Evolutionary conservation across 1,284 basidiomycete genomes (phyloP).

Genomic region (Tetrapyrgos nigripes): DNA sequence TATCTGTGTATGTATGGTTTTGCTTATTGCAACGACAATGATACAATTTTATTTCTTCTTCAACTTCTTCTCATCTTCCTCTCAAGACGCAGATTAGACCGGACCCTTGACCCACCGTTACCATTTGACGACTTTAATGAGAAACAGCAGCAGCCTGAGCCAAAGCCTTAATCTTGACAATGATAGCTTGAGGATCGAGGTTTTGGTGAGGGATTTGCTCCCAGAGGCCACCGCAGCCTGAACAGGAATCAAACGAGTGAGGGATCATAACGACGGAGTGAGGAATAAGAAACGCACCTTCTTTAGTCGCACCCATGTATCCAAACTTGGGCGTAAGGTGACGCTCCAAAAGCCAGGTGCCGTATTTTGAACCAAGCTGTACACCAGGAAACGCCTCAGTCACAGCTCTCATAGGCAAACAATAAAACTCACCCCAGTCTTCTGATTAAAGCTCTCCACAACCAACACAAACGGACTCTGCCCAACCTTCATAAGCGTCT

Average conservation of each 20-base stretch:
- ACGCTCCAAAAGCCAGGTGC: constrained; percentile 85
- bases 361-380: constrained; percentile 80
- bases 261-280: neutral
- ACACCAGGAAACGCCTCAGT: constrained; percentile 1
- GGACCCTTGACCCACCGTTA: too few relatives aligned
- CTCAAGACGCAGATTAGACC: too few relatives aligned
- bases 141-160: constrained; percentile 26
- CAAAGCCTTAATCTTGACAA: constrained; percentile 65
- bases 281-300: constrained; percentile 52
- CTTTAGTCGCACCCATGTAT: constrained; percentile 82
- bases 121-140: too few relatives aligned
- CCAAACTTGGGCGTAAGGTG: constrained; percentile 79
- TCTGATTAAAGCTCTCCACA: constrained; percentile 86
- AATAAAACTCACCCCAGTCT: constrained; percentile 71
- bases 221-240: constrained; percentile 78
- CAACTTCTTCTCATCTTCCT: too few relatives aligned
- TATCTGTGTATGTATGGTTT: too few relatives aligned
- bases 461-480: constrained; percentile 78
- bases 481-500: constrained; percentile 75
- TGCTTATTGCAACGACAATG: too few relatives aligned
- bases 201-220: constrained; percentile 83
- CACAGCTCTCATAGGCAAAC: neutral
- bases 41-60: too few relatives aligned
- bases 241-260: constrained; percentile 1
- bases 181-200: constrained; percentile 76